Evolutionary conservation across 129 eudicot species (phyloP).

Genomic region (Flaveria linearis): DNA sequence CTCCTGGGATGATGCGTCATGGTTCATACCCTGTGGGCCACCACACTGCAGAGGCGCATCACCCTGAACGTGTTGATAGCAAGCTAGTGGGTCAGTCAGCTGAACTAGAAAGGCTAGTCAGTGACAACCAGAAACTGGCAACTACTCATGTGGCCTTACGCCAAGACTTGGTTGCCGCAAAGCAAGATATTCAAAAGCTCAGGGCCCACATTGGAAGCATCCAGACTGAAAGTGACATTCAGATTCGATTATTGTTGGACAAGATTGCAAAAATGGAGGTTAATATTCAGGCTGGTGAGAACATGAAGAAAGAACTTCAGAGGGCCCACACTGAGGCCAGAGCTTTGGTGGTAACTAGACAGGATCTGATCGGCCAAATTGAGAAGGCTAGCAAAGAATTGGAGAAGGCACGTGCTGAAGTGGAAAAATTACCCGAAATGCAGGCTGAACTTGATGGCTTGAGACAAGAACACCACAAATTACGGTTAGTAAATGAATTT

Average conservation of each 20-base stretch:
- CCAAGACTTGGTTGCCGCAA: constrained; percentile 71
- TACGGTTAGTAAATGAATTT: constrained; percentile 64
- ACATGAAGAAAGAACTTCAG: constrained; percentile 59
- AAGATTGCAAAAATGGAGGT: constrained; percentile 80
- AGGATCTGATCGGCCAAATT: constrained; percentile 54
- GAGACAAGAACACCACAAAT: constrained; percentile 70
- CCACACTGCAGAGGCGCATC: constrained; percentile 46
- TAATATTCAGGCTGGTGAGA: constrained; percentile 58
- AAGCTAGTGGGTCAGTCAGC: constrained; percentile 47
- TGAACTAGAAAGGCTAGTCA: constrained; percentile 67
- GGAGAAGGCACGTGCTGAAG: constrained; percentile 56
- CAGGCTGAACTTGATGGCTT: constrained; percentile 65
- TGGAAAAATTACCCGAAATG: constrained; percentile 63
- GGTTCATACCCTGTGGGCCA: constrained; percentile 51
- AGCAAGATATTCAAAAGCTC: constrained; percentile 56
- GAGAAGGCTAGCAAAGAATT: constrained; percentile 54
- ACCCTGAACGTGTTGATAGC: constrained; percentile 45
- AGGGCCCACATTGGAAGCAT: constrained; percentile 73
- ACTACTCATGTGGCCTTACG: constrained; percentile 62
- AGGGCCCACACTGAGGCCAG: constrained; percentile 72
- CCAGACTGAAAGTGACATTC: constrained; percentile 76
- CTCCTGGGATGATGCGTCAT: constrained; percentile 59
- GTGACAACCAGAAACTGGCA: constrained; percentile 70
- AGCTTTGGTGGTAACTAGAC: constrained; percentile 56
- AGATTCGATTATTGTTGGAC: constrained; percentile 65